Base-by-base conservation (phyloP, 345 rosid species). In the Citrus australasica region DNA sequence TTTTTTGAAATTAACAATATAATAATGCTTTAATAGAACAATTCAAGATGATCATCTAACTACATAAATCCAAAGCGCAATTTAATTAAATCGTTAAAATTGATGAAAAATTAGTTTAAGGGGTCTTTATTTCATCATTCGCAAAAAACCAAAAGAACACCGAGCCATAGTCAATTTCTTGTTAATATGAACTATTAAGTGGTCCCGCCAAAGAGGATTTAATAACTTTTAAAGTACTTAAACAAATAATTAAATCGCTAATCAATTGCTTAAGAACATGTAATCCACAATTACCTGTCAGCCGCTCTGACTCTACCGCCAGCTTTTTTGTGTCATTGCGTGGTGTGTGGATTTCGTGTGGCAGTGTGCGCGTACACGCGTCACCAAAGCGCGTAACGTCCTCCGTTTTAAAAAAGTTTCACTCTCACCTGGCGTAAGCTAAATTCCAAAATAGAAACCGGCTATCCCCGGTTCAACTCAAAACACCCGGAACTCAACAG, bases 281-380 rank as follows among this genome's bases (percentile, higher is more conserved):
- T 22, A 56, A 75, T 71, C 77, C 67, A 38, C 69, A n/a, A 16
- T 27, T 19, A 10, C 58, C 61, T 33, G 76, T 30, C 72, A 40
- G 6, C 51, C 17, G 16, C 51, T 46, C 51, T 46, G 51, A 46
- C 67, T 61, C n/a, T 24, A 10, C 0, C 56, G 67, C n/a, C 22
- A 40, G 56, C 79, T 37, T 75, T 13, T 37, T 38, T 8, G 24
- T 6, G 71, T 35, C 37, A 35, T 35, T 35, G 37, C 7, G 37
- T 2, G 73, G 82, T 32, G 84, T n/a, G 84, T 76, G 73, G 82
- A 63, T 82, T 83, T 83, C 82, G 82, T 71, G 84, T 83, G 85
- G 71, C 64, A 4, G 84, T 60, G 84, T 28, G 82, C n/a, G 6
- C 25, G 13, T 55, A 24, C 21, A 24, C 25, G 65, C 67, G 51